phyloP scores from a whole-genome alignment of 108 stramenopile species.

The Seminavis robusta region DNA sequence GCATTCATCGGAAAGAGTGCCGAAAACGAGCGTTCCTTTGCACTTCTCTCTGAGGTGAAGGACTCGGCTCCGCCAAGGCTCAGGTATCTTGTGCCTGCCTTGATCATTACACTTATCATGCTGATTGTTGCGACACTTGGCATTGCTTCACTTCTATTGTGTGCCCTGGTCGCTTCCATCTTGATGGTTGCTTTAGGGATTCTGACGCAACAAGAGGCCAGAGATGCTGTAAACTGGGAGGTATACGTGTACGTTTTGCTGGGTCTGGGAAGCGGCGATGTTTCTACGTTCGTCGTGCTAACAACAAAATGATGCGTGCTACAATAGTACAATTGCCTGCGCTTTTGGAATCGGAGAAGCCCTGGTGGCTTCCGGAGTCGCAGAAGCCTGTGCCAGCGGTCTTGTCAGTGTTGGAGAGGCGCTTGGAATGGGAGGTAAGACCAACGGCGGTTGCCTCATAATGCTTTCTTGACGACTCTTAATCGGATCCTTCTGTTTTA shows the following conservation, averaged over 20 bases:
- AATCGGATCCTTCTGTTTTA: not conserved
- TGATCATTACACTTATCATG: conserved; percentile 57
- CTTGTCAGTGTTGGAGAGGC: conserved; percentile 49
- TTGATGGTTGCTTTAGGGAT: conserved; percentile 69
- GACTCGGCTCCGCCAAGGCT: conserved; percentile 82
- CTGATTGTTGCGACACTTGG: conserved; percentile 42
- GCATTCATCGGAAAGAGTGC: conserved; percentile 56
- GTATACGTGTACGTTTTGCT: too few species aligned
- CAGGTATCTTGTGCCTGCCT: conserved; percentile 55
- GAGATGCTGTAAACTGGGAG: conserved; percentile 82
- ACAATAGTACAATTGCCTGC: conserved; percentile 69
- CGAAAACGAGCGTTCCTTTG: conserved; percentile 69
- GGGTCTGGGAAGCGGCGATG: too few species aligned
- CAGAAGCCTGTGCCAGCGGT: conserved; percentile 54
- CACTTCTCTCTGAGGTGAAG: conserved; percentile 76
- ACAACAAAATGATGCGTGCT: too few species aligned
- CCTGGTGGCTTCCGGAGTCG: conserved; percentile 75
- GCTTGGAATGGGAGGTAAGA: conserved; percentile 51
- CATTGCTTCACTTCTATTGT: conserved; percentile 56
- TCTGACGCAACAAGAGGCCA: conserved; percentile 76
- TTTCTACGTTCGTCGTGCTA: too few species aligned
- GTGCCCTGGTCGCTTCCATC: conserved; percentile 49
- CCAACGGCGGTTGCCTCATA: not conserved
- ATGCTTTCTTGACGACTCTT: not conserved
- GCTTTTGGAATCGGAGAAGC: conserved; percentile 84